Evolutionary conservation across 2,329 filamentous ascomycete genomes (phyloP).

Genomic region (Thielaviopsis ethacetica): DNA sequence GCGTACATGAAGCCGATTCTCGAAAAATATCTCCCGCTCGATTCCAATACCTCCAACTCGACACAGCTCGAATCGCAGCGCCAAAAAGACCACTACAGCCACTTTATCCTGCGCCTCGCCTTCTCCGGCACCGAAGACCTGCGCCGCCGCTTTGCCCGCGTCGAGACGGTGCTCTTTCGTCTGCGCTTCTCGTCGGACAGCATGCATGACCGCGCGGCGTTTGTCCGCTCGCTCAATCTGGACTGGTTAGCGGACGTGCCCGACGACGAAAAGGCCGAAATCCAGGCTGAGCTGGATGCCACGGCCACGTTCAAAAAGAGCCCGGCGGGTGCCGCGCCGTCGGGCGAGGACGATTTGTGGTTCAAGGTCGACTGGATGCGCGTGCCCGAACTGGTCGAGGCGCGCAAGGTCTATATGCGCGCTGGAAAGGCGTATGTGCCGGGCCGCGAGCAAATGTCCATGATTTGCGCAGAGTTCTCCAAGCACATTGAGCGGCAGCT

Average conservation of each 20-base stretch:
- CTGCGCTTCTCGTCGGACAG: constrained; percentile 69
- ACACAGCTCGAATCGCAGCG: constrained; percentile 52
- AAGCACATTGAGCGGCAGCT: constrained; percentile 63
- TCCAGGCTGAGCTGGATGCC: constrained; percentile 39
- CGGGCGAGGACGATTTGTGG: constrained; percentile 65
- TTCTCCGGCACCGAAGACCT: constrained; percentile 87
- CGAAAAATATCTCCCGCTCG: constrained; percentile 71
- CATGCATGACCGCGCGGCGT: constrained; percentile 51
- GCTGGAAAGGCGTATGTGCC: constrained; percentile 85
- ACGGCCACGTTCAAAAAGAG: constrained; percentile 24
- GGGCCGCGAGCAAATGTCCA: constrained; percentile 66
- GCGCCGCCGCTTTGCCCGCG: constrained; percentile 65
- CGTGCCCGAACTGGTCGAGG: constrained; percentile 79
- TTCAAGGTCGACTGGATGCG: constrained; percentile 95
- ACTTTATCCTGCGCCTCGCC: constrained; percentile 88
- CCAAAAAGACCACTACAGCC: constrained; percentile 92
- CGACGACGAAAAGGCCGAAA: constrained; percentile 57
- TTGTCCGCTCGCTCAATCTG: constrained; percentile 61
- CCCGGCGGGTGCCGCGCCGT: constrained; percentile 13
- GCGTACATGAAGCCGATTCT: constrained; percentile 73
- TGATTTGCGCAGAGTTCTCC: constrained; percentile 80
- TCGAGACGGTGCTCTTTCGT: constrained; percentile 81
- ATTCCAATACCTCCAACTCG: constrained; percentile 51
- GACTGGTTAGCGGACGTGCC: constrained; percentile 81
- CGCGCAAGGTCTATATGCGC: constrained; percentile 57